Percentiles rank a stretch among this genome's conserved stretches.
Conservation (phyloP, 1,284 basidiomycete genomes). For the Neotropicomus parvogracilis region DNA sequence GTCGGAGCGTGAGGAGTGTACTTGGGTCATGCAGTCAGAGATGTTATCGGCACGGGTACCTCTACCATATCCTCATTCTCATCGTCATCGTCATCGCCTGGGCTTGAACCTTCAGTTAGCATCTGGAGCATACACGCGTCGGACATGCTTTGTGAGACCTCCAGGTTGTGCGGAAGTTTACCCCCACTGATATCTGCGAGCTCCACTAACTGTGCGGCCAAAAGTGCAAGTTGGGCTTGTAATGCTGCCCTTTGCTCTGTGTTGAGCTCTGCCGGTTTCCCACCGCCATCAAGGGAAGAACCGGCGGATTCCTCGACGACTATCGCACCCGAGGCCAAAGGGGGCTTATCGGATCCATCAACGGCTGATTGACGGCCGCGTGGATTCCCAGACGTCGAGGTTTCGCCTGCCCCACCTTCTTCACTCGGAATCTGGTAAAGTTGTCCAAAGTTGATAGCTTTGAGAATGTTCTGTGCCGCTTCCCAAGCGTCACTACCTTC, state of each 20-base stretch:
- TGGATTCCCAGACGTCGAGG: conserved; percentile 8
- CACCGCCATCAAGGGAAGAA: not conserved
- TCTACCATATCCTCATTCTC: conserved; percentile 37
- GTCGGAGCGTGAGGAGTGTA: not conserved
- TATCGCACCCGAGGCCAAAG: not conserved
- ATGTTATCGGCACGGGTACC: conserved; percentile 23
- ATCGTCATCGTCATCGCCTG: conserved; percentile 31
- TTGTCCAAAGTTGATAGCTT: conserved; percentile 67
- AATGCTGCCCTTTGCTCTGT: conserved; percentile 52
- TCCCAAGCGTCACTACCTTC: conserved; percentile 62
- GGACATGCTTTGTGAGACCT: conserved; percentile 13
- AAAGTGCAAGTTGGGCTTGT: conserved; percentile 58
- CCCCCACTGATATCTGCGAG: conserved; percentile 42
- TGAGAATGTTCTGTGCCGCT: conserved; percentile 71
- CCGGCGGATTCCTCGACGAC: conserved; percentile 1
- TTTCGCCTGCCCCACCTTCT: conserved; percentile 26
- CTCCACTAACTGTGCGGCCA: conserved; percentile 62
- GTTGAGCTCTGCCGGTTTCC: conserved; percentile 18
- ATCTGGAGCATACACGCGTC: not conserved
- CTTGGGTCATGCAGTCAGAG: conserved; percentile 45
- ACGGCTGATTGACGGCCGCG: not conserved
- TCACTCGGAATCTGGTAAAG: conserved; percentile 43
- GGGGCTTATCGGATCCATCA: conserved; percentile 6
- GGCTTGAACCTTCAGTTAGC: conserved; percentile 18
- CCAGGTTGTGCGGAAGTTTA: conserved; percentile 32